Base-by-base conservation (phyloP, 2,329 filamentous ascomycete genomes). In the Aureobasidium uvarum region DNA sequence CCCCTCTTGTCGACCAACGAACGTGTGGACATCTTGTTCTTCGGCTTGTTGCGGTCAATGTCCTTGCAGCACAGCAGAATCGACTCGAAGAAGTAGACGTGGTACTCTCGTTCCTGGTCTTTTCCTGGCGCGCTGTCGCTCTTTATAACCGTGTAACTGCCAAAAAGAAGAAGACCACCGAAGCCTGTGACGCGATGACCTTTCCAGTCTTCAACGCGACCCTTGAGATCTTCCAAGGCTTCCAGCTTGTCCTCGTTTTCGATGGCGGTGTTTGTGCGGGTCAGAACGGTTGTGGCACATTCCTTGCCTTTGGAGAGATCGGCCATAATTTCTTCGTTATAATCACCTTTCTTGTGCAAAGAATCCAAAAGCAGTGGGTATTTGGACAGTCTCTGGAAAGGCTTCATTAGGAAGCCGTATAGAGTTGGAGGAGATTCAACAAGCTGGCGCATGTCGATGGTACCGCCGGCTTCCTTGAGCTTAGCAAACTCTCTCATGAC, bases 21-120 rank as follows among this genome's bases (percentile, higher is more conserved):
- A 74, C 91, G 94, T 65, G 92, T 90, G 75, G 90, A 92, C 70
- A 86, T 79, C 70, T 86, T 85, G 68, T 87, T 86, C 74, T 89
- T 90, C 60, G 85, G 83, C 80, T 97, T 97, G 76, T 88, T 92
- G 14, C 90, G 86, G 65, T 92, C 90, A 62, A 95, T 84, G 74
- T 98, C 95, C 81, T 98, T 99, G 85, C 95, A 98, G 77, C 95
- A 98, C 38, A 99, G 85, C 50, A 99, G 81, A 66, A 99, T 99
- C 74, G 87, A 90, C 76, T 98, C 91, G 76, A 99, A 99, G 36
- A 99, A 87, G 77, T 96, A 99, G 68, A 99, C 96, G 77, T 96
- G 94, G 76, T 98, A 99, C 90, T 97, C 93, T 83, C 94, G 90
- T 79, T 96, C 93, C 71, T 91, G 88, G 67, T 97, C 94, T 73